Conservation (phyloP, 208 protist genomes). For the Trypanosoma congolense region DNA sequence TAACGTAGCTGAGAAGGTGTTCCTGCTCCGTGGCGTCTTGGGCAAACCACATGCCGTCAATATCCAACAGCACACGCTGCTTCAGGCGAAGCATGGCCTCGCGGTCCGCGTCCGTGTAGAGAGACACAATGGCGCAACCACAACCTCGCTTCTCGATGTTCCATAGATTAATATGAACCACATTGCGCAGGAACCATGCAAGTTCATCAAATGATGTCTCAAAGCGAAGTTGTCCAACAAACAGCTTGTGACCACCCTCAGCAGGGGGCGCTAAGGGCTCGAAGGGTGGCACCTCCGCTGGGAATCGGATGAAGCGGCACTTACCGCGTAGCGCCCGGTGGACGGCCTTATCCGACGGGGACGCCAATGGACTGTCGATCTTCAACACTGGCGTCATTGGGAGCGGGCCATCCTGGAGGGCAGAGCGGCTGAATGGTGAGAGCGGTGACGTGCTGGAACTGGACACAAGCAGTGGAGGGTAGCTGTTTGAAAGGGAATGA, state of each 20-base stretch:
- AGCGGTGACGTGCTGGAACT: too few relatives aligned
- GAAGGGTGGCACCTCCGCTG: constrained; percentile 25
- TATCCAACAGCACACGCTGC: constrained; percentile 80
- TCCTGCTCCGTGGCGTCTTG: constrained; percentile 63
- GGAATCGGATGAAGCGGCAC: constrained; percentile 73
- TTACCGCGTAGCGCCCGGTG: constrained; percentile 58
- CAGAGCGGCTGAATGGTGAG: too few relatives aligned
- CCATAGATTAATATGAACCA: constrained; percentile 43
- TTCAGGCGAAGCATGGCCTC: constrained; percentile 63
- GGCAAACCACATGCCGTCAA: constrained; percentile 76
- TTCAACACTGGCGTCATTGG: background rate
- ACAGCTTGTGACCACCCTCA: constrained; percentile 35
- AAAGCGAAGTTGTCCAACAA: constrained; percentile 83
- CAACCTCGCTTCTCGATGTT: constrained; percentile 65
- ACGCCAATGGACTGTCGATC: constrained; percentile 23
- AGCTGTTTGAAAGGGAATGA: too few relatives aligned
- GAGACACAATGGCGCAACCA: constrained; percentile 77
- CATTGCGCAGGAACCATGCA: constrained; percentile 71
- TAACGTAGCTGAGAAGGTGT: constrained; percentile 74
- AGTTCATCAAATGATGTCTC: constrained; percentile 73
- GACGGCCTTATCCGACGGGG: too few relatives aligned
- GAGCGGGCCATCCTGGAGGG: too few relatives aligned
- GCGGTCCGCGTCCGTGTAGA: constrained; percentile 52
- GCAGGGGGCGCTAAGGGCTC: constrained; percentile 11
- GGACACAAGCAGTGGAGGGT: too few relatives aligned